These are phyloP conservation scores for Talaromyces sp. DNA, from an alignment of 2,329 filamentous ascomycete species.

Conservation along the genomic window DNA sequence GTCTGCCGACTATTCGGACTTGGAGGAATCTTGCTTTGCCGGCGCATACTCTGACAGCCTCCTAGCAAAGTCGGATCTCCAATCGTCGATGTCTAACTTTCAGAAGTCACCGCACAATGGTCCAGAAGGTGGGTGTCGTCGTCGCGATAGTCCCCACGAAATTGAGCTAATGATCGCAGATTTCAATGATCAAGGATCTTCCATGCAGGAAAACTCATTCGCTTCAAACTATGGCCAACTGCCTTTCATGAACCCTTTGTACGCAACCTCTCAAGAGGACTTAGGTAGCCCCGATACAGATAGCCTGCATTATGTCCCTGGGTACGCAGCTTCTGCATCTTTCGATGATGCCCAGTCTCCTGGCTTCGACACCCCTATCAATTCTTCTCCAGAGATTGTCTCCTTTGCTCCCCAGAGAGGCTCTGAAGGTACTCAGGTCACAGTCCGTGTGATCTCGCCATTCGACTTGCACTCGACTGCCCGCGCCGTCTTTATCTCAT, in stretches of 20 bases:
- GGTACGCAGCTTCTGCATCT: conserved; percentile 38
- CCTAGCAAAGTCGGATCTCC: conserved; percentile 56
- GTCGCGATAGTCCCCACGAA: too few species aligned
- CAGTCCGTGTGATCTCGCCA: conserved; percentile 69
- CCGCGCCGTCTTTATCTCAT: conserved; percentile 60
- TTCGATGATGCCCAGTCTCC: conserved; percentile 63
- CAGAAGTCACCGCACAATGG: conserved; percentile 70
- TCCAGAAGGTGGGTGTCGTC: conserved; percentile 69
- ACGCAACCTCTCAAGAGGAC: conserved; percentile 41
- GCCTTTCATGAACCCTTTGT: conserved; percentile 39
- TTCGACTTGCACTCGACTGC: conserved; percentile 67
- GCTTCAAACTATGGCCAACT: conserved; percentile 35
- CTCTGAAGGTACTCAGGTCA: conserved; percentile 64
- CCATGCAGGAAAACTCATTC: conserved; percentile 42
- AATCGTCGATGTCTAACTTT: conserved; percentile 78
- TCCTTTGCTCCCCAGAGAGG: conserved; percentile 69
- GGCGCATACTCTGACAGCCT: conserved; percentile 50
- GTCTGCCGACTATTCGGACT: conserved; percentile 44
- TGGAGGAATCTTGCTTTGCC: conserved; percentile 44
- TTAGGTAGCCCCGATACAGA: conserved; percentile 41
- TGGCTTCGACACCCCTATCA: conserved; percentile 62
- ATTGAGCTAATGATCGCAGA: background rate
- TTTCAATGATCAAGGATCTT: conserved; percentile 32
- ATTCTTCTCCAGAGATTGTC: conserved; percentile 61
- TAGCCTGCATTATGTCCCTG: conserved; percentile 38